Evolutionary conservation across 208 protist species (phyloP), one percentile per base, ranked within the genome.

Genomic region (Trypanosoma grayi): DNA sequence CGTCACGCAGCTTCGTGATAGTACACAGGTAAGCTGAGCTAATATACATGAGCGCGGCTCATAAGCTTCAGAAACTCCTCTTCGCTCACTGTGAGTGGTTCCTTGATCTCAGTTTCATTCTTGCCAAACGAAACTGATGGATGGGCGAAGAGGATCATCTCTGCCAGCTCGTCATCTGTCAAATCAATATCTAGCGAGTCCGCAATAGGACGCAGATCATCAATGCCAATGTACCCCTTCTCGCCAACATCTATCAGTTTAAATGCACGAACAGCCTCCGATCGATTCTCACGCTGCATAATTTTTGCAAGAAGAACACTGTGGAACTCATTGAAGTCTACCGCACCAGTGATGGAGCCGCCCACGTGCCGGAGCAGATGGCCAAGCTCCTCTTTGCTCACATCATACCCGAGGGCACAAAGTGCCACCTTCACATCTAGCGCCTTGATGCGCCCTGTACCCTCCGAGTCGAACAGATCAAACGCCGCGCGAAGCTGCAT

Each of bases 131-230:
- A 69, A 27, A 70, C 66, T 31, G 89, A 78, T 16, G 69, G 28
- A 43, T 97, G 91, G 11, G 94, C 92, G 72, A 97, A 97, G 13
- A 97, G 83, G 56, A 99, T 94, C 97, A 99, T 99, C 61, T 97
- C 95, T 44, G 88, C 67, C 34, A 99, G 73, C 70, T 99, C 97
- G 20, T 98, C 97, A 64, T 99, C 98, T 24, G 95, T 93, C 54
- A 99, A 60, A 58, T 97, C 77, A 68, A 98, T 87, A 16, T 94
- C 81, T 27, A 98, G 60, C 8, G 93, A 88, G 48, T 93, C 64
- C 14, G 94, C 75, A 31, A 98, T 96, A 11, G 76, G 47, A 52
- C 95, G 96, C 7, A 99, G 79, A 65, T 99, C 98, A 33, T 97
- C 88, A 20, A 99, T 85, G 14, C 79, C 70, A 46, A 98, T 98